phyloP scores from a whole-genome alignment of 768 basidiomycete species.

The Pleurotus giganteus region DNA sequence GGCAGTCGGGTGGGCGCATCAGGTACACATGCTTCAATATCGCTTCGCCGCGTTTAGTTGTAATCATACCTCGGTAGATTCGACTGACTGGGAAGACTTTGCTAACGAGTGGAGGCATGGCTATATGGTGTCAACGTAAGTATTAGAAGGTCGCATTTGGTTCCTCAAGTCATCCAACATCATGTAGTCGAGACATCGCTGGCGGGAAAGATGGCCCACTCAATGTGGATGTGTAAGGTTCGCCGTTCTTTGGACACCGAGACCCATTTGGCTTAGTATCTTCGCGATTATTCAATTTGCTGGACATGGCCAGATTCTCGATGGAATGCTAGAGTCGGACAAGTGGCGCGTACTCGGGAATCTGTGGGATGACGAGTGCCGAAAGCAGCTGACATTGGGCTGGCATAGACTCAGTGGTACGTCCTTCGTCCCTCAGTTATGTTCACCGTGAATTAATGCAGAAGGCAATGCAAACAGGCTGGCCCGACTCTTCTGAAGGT shows the following conservation, averaged over 20 bases:
- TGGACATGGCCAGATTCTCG: constrained; percentile 44
- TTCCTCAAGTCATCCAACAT: not conserved
- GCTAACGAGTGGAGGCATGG: constrained; percentile 42
- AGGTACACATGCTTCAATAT: not conserved
- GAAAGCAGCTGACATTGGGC: constrained; percentile 41
- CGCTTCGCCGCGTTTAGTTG: not conserved
- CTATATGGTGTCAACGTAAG: constrained; percentile 33
- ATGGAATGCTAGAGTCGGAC: constrained; percentile 45
- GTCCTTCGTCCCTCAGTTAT: not conserved
- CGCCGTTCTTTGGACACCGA: no score
- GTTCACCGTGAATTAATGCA: not conserved
- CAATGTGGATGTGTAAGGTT: constrained; percentile 55
- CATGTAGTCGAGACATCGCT: constrained; percentile 39
- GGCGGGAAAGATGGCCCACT: constrained; percentile 42
- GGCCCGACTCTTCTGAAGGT: constrained; percentile 52
- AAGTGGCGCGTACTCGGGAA: constrained; percentile 51
- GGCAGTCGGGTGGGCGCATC: not conserved
- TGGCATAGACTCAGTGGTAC: constrained; percentile 66
- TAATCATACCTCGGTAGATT: not conserved
- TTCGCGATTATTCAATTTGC: not conserved
- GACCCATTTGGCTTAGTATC: not conserved
- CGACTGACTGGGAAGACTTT: constrained; percentile 29
- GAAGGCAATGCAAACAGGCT: constrained; percentile 35
- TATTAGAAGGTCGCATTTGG: not conserved
- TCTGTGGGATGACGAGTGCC: constrained; percentile 40